Base-by-base conservation (phyloP, 2,329 filamentous ascomycete genomes). In the Cladobotryum protrusum region DNA sequence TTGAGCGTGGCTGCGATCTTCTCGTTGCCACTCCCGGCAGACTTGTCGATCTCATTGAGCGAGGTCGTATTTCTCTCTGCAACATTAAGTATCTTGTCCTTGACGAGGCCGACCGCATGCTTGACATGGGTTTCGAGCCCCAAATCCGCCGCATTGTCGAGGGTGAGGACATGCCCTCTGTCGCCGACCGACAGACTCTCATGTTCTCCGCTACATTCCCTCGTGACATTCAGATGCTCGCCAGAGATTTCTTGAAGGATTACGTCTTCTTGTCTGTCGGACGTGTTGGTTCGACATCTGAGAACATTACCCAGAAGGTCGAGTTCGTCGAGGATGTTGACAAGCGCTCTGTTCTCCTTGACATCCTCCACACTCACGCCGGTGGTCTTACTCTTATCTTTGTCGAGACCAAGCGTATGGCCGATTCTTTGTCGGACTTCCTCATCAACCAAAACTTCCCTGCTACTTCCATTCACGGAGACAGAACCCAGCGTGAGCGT, bases 81-180 rank as follows among this genome's bases (percentile, higher is more conserved):
- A 96, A 96, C 81, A 99, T 99, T 81, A 97, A 96, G 79, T 99
- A 99, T 70, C 82, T 99, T 55, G 89, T 99, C 62, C 88, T 99
- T 49, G 93, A 99, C 63, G 93, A 99, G 82, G 93, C 93, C 71
- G 93, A 99, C 78, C 93, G 93, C 71, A 99, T 99, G 93, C 81
- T 99, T 80, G 93, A 99, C 81, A 99, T 99, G 93, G 93, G 93
- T 93, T 99, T 99, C 80, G 93, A 99, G 79, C 93, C 93, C 64
- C 93, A 99, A 76, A 99, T 99, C 67, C 91, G 93, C 65, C 88
- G 92, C 63, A 97, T 99, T 64, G 93, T 99, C 42, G 92, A 97
- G 74, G 90, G 90, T 54, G 93, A 97, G 75, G 93, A 99, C 64
- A 99, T 99, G 93, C 93, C 93, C 51, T 71, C 73, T 47, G 88